These are phyloP conservation scores for Fusarium longipes DNA, from an alignment of 2,329 filamentous ascomycete genomes.

Conservation along the genomic window DNA sequence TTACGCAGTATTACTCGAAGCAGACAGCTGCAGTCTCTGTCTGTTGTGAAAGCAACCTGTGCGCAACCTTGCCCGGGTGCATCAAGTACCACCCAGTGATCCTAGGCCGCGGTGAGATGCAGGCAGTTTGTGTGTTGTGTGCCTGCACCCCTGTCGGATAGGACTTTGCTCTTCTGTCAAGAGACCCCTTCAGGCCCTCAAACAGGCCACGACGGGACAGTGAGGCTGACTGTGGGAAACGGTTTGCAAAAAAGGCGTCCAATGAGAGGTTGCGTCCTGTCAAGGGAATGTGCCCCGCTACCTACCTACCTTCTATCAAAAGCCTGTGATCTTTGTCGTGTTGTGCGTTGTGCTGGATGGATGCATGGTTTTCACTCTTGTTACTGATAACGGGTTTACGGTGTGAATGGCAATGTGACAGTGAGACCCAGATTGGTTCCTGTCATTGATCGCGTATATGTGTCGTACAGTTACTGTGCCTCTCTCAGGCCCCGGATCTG, in stretches of 20 bases:
- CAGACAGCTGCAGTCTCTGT: conserved; percentile 40
- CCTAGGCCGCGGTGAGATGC: conserved; percentile 37
- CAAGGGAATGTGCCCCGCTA: conserved; percentile 39
- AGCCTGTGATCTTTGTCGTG: conserved; percentile 30
- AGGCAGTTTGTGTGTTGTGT: conserved; percentile 22
- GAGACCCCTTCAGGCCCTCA: conserved; percentile 22
- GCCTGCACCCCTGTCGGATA: conserved; percentile 28
- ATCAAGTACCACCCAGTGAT: conserved; percentile 41
- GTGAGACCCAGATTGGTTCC: conserved; percentile 8
- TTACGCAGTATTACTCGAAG: conserved; percentile 38
- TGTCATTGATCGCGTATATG: conserved; percentile 21
- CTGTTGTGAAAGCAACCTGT: conserved; percentile 18
- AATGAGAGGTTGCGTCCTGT: conserved; percentile 28
- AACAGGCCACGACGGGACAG: conserved; percentile 40
- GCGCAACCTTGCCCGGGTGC: conserved; percentile 27
- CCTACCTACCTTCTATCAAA: conserved; percentile 16
- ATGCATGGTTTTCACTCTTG: conserved; percentile 22
- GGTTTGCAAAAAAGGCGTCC: conserved; percentile 39
- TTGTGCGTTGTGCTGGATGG: conserved; percentile 25
- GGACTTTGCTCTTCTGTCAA: conserved; percentile 29
- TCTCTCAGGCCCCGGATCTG: conserved; percentile 8
- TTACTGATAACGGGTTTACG: conserved; percentile 26
- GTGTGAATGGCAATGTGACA: conserved; percentile 19
- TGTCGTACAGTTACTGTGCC: conserved; percentile 21
- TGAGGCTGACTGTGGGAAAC: conserved; percentile 45